Evolutionary conservation across 2,329 filamentous ascomycete genomes (phyloP).

Genomic region (Lachnellula cervina): DNA sequence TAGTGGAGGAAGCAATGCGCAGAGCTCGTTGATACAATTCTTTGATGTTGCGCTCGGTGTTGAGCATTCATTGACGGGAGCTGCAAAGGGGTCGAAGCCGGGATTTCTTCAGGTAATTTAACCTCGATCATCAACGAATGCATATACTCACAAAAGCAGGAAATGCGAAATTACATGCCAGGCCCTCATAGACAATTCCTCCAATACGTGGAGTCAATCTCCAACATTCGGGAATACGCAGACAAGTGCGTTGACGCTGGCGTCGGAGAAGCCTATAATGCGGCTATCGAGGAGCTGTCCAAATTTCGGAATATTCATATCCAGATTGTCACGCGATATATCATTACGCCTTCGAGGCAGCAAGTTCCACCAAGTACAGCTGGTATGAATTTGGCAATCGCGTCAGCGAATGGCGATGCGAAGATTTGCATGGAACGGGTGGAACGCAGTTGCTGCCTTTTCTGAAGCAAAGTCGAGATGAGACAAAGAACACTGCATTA

Average conservation of each 20-base stretch:
- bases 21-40: constrained; percentile 89
- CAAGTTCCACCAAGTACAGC: constrained; percentile 39
- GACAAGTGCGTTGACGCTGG: constrained; percentile 38
- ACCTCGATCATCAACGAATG: not conserved
- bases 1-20: constrained; percentile 88
- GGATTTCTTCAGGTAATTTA: constrained; percentile 21
- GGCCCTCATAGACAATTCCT: constrained; percentile 77
- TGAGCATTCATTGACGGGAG: constrained; percentile 55
- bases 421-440: constrained; percentile 69
- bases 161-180: constrained; percentile 90
- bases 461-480: constrained; percentile 80
- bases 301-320: constrained; percentile 81
- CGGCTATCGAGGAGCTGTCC: constrained; percentile 69
- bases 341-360: constrained; percentile 68
- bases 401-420: constrained; percentile 22
- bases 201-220: constrained; percentile 60
- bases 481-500: constrained; percentile 53
- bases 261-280: constrained; percentile 61
- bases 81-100: constrained; percentile 17
- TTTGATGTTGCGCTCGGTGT: constrained; percentile 84
- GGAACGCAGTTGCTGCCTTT: constrained; percentile 87
- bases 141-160: constrained; percentile 28
- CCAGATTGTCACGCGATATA: constrained; percentile 84
- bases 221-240: constrained; percentile 70
- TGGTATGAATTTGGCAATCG: constrained; percentile 34